Evolutionary conservation across 2,329 filamentous ascomycete species (phyloP).

Genomic region (Alternaria hordeiaustralica): DNA sequence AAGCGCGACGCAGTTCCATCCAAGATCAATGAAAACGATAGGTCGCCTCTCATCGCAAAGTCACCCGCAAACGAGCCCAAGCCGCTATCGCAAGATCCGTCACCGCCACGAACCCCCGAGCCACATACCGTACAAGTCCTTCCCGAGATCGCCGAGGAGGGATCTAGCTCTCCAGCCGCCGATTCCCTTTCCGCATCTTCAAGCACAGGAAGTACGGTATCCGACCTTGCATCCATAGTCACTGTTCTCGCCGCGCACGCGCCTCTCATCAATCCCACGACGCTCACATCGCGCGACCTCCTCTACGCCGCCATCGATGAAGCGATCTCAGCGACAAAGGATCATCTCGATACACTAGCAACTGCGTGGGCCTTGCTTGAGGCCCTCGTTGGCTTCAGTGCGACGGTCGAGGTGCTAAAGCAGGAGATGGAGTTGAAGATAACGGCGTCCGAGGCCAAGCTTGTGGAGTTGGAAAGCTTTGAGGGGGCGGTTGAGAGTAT

Average conservation of each 20-base stretch:
- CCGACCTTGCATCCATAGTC: neutral
- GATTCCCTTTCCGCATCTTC: neutral
- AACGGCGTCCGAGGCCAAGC: slow-evolving; percentile 12
- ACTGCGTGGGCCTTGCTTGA: slow-evolving; percentile 17
- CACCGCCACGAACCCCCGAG: neutral
- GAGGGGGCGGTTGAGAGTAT: neutral
- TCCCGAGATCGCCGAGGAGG: neutral
- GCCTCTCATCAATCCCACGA: neutral
- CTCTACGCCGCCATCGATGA: slow-evolving; percentile 17
- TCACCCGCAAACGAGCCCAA: neutral
- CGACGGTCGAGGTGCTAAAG: slow-evolving; percentile 14
- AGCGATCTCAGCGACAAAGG: neutral
- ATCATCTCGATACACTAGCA: slow-evolving; percentile 22
- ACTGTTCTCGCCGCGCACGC: neutral
- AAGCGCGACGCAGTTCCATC: neutral
- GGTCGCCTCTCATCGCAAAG: neutral
- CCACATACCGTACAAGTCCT: slow-evolving; percentile 1
- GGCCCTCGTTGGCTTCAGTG: slow-evolving; percentile 21
- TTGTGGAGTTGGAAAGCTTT: slow-evolving; percentile 12
- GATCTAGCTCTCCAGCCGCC: neutral
- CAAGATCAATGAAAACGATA: neutral
- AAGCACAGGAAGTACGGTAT: neutral
- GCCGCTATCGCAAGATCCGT: neutral
- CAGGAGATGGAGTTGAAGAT: slow-evolving; percentile 18
- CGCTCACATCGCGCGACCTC: slow-evolving; percentile 13